Evolutionary conservation across 306 rosid genomes (phyloP), one percentile per base, ranked within the genome.

Genomic region (Pyrus betulifolia): DNA sequence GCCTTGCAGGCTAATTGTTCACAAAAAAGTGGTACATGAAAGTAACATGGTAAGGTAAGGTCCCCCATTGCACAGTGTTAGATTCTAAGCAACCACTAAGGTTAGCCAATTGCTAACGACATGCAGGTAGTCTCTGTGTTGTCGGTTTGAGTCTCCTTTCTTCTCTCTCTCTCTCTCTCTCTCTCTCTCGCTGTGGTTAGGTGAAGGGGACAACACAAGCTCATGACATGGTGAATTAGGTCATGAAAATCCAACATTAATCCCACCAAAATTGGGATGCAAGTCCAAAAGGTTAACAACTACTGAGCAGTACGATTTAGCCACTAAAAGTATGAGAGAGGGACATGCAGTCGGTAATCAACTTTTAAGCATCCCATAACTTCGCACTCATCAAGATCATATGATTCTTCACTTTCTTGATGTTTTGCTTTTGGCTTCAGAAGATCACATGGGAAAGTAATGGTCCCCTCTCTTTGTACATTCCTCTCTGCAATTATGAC

Each of bases 381-480:
- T 78, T 84, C 66, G 72, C 85, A 84, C 55, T 54, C 21, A 62
- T 82, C 83, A 83, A 72, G 70, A 33, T 77, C 57, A 78, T 62
- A 54, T 74, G 5, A 59, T 51, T 79, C 78, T 45, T 76, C 67
- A 11, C 62, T 59, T 55, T 42, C 45, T 51, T 62, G 66, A 45
- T 78, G 30, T 66, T 45, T 66, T 73, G 52, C 79, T 83, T 85
- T 72, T 73, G 75, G 55, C 57, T 70, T 76, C 70, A 67, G 14
- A 79, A 62, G 45, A 15, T 68, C 93, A 75, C 87, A 79, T 82
- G 85, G 83, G 71, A 74, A 70, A 77, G 79, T 4, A 79, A 62
- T 87, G 87, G 87, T 57, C 79, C 74, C 72, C 79, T 71, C 75
- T 19, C 17, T 64, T 87, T 81, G 76, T 54, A 86, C 89, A 40